Evolutionary conservation across 176 grass and related monocot species (phyloP).

Genomic region (Alopecurus myosuroides): DNA sequence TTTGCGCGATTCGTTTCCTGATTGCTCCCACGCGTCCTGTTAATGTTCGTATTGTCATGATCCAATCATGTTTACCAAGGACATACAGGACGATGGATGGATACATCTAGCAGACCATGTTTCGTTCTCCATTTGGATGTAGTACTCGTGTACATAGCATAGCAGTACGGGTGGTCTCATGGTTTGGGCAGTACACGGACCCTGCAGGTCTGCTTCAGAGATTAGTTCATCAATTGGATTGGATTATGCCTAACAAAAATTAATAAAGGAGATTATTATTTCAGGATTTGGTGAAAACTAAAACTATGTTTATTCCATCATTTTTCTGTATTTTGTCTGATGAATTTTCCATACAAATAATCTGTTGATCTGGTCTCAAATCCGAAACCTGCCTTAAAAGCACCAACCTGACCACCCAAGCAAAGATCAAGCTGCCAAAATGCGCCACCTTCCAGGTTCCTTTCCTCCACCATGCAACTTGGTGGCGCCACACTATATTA

Average conservation of each 20-base stretch:
- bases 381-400: conserved; percentile 12
- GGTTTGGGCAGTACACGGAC: background rate
- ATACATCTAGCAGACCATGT: background rate
- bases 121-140: background rate
- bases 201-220: background rate
- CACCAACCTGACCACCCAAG: background rate
- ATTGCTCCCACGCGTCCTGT: background rate
- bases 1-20: background rate
- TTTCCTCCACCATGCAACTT: conserved; percentile 32
- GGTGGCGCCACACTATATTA: conserved; percentile 1
- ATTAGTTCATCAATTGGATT: background rate
- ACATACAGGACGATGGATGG: background rate
- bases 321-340: background rate
- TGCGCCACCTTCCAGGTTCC: conserved; percentile 24
- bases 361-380: background rate
- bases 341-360: background rate
- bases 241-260: background rate
- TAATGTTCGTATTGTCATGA: background rate
- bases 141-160: too few relatives aligned
- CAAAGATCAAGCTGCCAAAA: conserved; percentile 16
- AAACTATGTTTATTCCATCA: background rate
- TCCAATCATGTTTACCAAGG: background rate
- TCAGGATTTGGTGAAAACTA: background rate
- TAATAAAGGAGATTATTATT: background rate
- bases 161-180: background rate